Conservation (phyloP, 371 early-diverging fungal species). For the Rhizomucor pusillus region DNA sequence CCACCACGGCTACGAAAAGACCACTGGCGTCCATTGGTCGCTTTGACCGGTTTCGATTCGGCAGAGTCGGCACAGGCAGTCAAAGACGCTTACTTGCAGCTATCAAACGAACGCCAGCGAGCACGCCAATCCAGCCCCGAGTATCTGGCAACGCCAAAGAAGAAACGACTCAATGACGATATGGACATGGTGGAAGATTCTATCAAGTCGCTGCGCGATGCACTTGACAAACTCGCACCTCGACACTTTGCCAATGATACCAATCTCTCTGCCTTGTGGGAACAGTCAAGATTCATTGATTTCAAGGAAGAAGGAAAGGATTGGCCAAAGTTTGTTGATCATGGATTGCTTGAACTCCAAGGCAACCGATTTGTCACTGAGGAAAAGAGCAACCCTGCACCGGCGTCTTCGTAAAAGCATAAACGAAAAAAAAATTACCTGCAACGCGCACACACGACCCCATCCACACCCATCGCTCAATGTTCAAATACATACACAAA, state of each 20-base stretch:
- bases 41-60: constrained; percentile 52
- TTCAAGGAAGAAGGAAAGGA: constrained; percentile 3
- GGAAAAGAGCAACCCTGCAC: background rate
- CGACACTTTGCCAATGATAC: constrained; percentile 17
- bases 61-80: constrained; percentile 52
- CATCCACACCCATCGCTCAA: too few relatives aligned
- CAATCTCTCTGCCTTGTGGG: constrained; percentile 44
- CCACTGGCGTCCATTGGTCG: constrained; percentile 59
- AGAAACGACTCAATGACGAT: constrained; percentile 41
- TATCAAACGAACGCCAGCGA: constrained; percentile 35
- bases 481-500: too few relatives aligned
- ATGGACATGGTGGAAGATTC: constrained; percentile 37
- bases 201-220: constrained; percentile 39
- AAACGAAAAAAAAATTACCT: too few relatives aligned
- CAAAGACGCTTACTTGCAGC: constrained; percentile 58
- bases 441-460: too few relatives aligned
- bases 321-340: constrained; percentile 48
- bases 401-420: too few relatives aligned
- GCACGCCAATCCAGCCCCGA: constrained; percentile 30
- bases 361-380: constrained; percentile 40
- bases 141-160: constrained; percentile 46
- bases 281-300: constrained; percentile 16
- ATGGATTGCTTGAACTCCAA: constrained; percentile 42
- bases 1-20: constrained; percentile 56
- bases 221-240: constrained; percentile 28